Conservation (phyloP, 768 basidiomycete species). For the Naganishia antarctica region DNA sequence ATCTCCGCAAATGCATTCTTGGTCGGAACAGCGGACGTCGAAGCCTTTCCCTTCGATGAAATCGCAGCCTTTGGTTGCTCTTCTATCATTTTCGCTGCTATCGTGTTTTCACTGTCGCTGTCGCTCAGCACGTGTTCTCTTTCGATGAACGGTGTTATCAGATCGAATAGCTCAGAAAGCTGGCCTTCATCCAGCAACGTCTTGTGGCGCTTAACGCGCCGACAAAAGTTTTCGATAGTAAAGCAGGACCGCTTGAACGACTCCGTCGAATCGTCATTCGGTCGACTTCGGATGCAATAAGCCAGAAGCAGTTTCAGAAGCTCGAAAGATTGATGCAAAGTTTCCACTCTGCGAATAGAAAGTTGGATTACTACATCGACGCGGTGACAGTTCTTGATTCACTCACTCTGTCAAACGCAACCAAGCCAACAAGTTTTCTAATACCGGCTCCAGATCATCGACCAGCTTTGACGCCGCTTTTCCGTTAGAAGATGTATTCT, state of each 20-base stretch:
- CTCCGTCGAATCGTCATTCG: slow-evolving; percentile 40
- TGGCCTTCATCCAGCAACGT: slow-evolving; percentile 51
- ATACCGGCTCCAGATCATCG: slow-evolving; percentile 66
- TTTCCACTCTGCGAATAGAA: slow-evolving; percentile 53
- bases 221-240: slow-evolving; percentile 52
- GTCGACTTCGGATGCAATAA: slow-evolving; percentile 63
- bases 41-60: not conserved
- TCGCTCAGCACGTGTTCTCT: slow-evolving; percentile 54
- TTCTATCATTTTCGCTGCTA: not conserved
- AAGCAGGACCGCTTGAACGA: slow-evolving; percentile 19
- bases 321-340: slow-evolving; percentile 80
- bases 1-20: slow-evolving; percentile 45
- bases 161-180: slow-evolving; percentile 62
- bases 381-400: not conserved
- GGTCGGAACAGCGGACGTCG: slow-evolving; percentile 18
- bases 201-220: slow-evolving; percentile 37
- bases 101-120: slow-evolving; percentile 54
- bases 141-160: slow-evolving; percentile 58
- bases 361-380: slow-evolving; percentile 24
- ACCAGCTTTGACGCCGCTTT: slow-evolving; percentile 68
- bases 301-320: slow-evolving; percentile 73
- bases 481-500: not conserved
- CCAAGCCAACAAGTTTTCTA: slow-evolving; percentile 78
- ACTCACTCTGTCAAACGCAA: slow-evolving; percentile 61
- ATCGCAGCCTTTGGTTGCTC: not conserved